Base-by-base conservation (phyloP, 75 land plant genomes). In the Pinus tabuliformis region DNA sequence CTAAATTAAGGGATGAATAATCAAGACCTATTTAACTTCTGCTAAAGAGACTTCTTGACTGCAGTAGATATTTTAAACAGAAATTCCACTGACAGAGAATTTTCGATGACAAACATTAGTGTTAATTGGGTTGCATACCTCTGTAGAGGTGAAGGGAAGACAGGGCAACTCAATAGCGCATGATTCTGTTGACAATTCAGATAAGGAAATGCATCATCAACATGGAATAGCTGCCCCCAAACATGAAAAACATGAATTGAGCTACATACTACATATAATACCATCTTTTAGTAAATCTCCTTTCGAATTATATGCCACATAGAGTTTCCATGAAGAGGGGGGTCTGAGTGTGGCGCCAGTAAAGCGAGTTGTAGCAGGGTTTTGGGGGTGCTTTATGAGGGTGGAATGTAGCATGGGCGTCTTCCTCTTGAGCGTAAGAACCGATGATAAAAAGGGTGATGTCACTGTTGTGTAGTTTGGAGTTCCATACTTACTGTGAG, bases 151-250 rank as follows among this genome's bases (percentile, higher is more conserved):
- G 72, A 68, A 68, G 49, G 72, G 72, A 12, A 68, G 72, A 36
- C 72, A 68, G 42, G 72, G 72, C 49, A 68, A 68, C 72, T 68
- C 72, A 20, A 68, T 68, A 39, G 52, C 14, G 42, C 24, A 42
- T 39, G 68, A 42, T n/a, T 42, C 72, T 39, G 72, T 22, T 45
- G 1, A 42, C 22, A 39, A 8, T 68, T 42, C 72, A 42, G 9
- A 68, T 8, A 2, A 68, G n/a, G n/a, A 68, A 68, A 68, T 7
- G 17, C 33, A 64, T 36, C 8, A 64, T 0, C 17, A 33, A 17
- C 36, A 33, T 36, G 68, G 33, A 64, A 64, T 64, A n/a, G 7
- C 39, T 39, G 54, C 30, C 2, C 39, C 8, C 20, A 8, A 20
- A 18, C 17, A 5, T 5, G 42, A 42, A 68, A 68, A 7, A 20